Percentiles rank a stretch among this genome's conserved stretches.
These are phyloP conservation scores for Silene noctiflora DNA, from an alignment of 179 eudicot genomes.

Conservation along the genomic window DNA sequence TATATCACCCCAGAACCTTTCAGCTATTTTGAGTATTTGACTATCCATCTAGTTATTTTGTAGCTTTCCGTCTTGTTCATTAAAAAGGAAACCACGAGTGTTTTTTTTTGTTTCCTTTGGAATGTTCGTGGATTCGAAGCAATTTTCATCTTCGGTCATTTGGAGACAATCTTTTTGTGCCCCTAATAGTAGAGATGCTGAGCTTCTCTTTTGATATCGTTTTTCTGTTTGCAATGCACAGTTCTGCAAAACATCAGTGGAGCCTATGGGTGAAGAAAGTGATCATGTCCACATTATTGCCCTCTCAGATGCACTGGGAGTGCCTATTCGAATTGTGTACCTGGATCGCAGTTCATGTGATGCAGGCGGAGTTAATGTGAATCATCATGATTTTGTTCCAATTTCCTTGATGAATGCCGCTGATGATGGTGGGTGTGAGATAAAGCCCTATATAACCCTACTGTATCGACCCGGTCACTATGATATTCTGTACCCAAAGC, in stretches of 20 bases:
- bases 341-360: slow-evolving; percentile 83
- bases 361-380: slow-evolving; percentile 58
- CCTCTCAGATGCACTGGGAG: slow-evolving; percentile 85
- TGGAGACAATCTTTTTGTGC: too few relatives aligned
- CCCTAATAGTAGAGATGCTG: not conserved
- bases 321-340: slow-evolving; percentile 83
- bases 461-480: slow-evolving; percentile 91
- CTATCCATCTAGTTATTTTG: not conserved
- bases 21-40: too few relatives aligned
- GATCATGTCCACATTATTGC: slow-evolving; percentile 98
- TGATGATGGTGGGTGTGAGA: slow-evolving; percentile 26
- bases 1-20: not conserved
- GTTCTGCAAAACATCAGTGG: slow-evolving; percentile 98
- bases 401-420: slow-evolving; percentile 20
- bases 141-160: too few relatives aligned
- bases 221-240: slow-evolving; percentile 18
- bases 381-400: slow-evolving; percentile 91
- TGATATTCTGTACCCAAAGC: slow-evolving; percentile 69
- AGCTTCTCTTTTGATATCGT: not conserved
- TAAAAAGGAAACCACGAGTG: not conserved
- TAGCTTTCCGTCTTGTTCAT: not conserved
- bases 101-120: too few relatives aligned
- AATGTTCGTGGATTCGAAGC: too few relatives aligned
- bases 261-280: slow-evolving; percentile 99
- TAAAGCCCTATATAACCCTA: slow-evolving; percentile 58